Evolutionary conservation across 192 early-diverging fungal genomes (phyloP).

Genomic region (Spizellomyces sp.): DNA sequence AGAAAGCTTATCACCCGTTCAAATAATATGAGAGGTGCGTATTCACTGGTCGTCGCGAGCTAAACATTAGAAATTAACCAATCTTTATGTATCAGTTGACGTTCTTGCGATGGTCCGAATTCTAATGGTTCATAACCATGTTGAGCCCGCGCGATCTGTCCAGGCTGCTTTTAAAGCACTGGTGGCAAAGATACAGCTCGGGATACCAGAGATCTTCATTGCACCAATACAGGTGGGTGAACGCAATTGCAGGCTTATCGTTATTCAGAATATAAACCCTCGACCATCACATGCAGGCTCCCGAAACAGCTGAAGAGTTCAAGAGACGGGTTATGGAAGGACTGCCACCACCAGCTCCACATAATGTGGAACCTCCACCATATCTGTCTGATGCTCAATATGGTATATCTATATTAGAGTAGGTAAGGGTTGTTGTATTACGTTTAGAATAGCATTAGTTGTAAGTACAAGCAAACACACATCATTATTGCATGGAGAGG

Average conservation of each 20-base stretch:
- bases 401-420: constrained; percentile 24
- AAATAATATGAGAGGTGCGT: constrained; percentile 57
- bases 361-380: constrained; percentile 7
- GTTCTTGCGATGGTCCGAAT: constrained; percentile 30
- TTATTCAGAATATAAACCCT: not conserved
- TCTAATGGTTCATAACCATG: constrained; percentile 10
- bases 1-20: constrained; percentile 60
- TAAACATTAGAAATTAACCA: not conserved
- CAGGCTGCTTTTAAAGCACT: constrained; percentile 24
- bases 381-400: constrained; percentile 19
- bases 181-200: constrained; percentile 12
- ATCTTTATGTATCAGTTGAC: constrained; percentile 10
- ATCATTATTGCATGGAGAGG: too few species aligned
- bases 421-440: not conserved
- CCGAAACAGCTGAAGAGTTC: constrained; percentile 38
- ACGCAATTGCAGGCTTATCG: not conserved
- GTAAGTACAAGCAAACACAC: too few species aligned
- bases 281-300: not conserved
- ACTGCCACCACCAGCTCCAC: not conserved
- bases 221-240: not conserved
- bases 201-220: constrained; percentile 32
- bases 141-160: constrained; percentile 26
- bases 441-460: too few species aligned
- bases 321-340: constrained; percentile 31
- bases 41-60: not conserved